Conservation (phyloP, 2,329 filamentous ascomycete species). For the Calonectria henricotiae region DNA sequence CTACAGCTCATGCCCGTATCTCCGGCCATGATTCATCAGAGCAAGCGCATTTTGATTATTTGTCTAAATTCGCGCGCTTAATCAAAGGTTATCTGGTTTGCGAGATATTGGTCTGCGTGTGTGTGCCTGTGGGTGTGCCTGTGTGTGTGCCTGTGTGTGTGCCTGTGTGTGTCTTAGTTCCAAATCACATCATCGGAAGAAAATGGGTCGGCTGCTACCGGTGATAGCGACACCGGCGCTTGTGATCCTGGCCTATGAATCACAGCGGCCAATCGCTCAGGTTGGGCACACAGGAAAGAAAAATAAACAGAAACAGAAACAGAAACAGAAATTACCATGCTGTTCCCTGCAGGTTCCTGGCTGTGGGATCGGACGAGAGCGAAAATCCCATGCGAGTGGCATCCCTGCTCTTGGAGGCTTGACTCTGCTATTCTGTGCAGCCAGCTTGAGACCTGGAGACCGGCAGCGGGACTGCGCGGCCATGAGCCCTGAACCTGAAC, state of each 20-base stretch:
- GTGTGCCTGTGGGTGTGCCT: conserved; percentile 7
- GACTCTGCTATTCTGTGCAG: conserved; percentile 5
- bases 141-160: conserved; percentile 10
- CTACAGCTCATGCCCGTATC: conserved; percentile 14
- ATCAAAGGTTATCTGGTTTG: conserved; percentile 18
- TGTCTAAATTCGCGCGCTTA: conserved; percentile 6
- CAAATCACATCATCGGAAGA: conserved; percentile 33
- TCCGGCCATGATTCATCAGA: conserved; percentile 16
- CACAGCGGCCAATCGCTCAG: conserved; percentile 17
- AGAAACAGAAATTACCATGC: conserved; percentile 13
- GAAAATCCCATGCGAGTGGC: conserved; percentile 31
- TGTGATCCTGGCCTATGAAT: conserved; percentile 6
- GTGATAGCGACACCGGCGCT: conserved; percentile 32
- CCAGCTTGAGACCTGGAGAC: conserved; percentile 7
- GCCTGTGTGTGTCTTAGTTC: conserved; percentile 25
- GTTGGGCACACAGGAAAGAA: conserved; percentile 13
- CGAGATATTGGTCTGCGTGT: conserved; percentile 20
- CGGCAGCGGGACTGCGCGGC: conserved; percentile 22
- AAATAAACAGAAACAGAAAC: conserved; percentile 7
- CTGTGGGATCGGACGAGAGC: conserved; percentile 37
- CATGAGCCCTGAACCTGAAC: conserved; percentile 17
- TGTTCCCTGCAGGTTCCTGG: conserved; percentile 34
- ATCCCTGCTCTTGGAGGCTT: conserved; percentile 34
- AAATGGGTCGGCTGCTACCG: neutral
- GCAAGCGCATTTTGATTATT: conserved; percentile 5